Evolutionary conservation across 805 yeast genomes (phyloP).

Genomic region (Wickerhamiella occidentalis): DNA sequence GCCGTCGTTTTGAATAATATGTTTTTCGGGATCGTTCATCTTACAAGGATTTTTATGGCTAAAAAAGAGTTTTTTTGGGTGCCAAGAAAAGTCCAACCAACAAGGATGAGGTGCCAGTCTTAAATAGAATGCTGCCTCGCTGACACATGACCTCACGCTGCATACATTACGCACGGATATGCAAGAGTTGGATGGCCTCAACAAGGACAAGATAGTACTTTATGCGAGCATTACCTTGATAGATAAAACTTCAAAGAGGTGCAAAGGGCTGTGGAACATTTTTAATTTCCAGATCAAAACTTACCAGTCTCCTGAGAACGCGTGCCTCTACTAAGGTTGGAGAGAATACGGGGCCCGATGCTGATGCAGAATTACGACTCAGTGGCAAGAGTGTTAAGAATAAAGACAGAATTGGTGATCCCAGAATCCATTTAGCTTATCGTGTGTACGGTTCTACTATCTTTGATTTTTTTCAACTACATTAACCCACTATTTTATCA

Average conservation of each 20-base stretch:
- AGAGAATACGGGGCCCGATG: not conserved
- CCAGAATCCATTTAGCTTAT: too few species aligned
- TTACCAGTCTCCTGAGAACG: not conserved
- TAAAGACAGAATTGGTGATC: too few species aligned
- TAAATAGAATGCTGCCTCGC: not conserved
- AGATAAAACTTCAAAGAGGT: too few species aligned
- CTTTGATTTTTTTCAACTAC: too few species aligned
- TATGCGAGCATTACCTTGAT: not conserved
- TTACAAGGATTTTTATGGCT: not conserved
- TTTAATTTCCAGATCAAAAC: not conserved
- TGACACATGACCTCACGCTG: not conserved
- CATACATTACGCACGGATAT: not conserved
- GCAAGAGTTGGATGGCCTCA: not conserved
- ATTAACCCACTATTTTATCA: too few species aligned
- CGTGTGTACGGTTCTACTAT: too few species aligned
- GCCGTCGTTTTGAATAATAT: not conserved
- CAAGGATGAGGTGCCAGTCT: not conserved
- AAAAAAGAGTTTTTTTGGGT: not conserved
- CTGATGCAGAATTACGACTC: not conserved
- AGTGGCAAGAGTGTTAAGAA: not conserved
- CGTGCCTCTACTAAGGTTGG: too few species aligned
- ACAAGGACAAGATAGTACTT: not conserved
- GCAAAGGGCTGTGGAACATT: too few species aligned
- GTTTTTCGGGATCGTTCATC: not conserved
- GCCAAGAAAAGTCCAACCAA: not conserved